Percentiles rank a stretch among this genome's conserved stretches.
Evolutionary conservation across 345 rosid genomes (phyloP).

Genomic region (Populus simonii): DNA sequence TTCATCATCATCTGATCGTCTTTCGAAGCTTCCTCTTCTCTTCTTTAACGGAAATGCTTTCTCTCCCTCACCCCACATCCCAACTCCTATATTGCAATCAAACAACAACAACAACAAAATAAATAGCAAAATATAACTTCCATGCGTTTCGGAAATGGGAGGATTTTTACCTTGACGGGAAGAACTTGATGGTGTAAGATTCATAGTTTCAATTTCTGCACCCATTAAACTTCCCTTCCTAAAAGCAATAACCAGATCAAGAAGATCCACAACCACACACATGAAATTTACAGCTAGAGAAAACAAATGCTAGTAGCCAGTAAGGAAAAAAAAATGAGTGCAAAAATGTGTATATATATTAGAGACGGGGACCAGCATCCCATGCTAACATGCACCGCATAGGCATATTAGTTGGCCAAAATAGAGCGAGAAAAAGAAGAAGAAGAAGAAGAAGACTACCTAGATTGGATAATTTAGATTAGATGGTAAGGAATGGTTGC

Average conservation of each 20-base stretch:
- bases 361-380: conserved; percentile 70
- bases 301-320: conserved; percentile 1
- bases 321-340: conserved; percentile 19
- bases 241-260: conserved; percentile 19
- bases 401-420: conserved; percentile 35
- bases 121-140: background rate
- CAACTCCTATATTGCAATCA: conserved; percentile 28
- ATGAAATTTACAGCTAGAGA: conserved; percentile 8
- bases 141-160: background rate
- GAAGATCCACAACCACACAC: conserved; percentile 32
- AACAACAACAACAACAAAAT: conserved; percentile 12
- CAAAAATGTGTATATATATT: conserved; percentile 22
- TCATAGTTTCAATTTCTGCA: conserved; percentile 25
- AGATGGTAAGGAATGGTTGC: conserved; percentile 41
- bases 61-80: conserved; percentile 45
- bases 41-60: conserved; percentile 54
- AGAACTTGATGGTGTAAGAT: conserved; percentile 21
- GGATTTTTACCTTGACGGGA: conserved; percentile 45
- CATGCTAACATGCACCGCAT: conserved; percentile 81
- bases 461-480: conserved; percentile 15
- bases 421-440: background rate
- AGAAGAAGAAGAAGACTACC: background rate
- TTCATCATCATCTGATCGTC: conserved; percentile 5
- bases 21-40: conserved; percentile 46
- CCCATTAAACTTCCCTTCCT: conserved; percentile 29